phyloP scores from a whole-genome alignment of 768 basidiomycete genomes.

The Lentinula aciculospora region DNA sequence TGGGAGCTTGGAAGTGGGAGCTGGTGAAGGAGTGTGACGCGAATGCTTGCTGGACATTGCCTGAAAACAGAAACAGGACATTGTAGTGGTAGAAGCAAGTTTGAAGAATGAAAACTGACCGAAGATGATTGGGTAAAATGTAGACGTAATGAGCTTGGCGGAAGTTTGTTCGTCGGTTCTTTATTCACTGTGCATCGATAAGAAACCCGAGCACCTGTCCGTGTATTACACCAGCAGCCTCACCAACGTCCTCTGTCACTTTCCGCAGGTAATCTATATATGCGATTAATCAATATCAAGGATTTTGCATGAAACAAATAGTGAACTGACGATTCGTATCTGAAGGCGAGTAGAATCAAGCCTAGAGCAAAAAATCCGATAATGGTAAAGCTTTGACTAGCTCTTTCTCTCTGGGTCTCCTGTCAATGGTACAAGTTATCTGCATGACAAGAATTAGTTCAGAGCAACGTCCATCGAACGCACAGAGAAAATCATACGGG shows the following conservation, averaged over 20 bases:
- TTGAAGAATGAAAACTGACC: neutral
- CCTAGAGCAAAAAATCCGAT: neutral
- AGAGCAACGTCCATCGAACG: neutral
- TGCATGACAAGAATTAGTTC: neutral
- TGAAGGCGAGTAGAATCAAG: neutral
- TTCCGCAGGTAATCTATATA: constrained; percentile 1
- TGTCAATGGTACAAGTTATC: constrained; percentile 3
- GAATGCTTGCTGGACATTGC: constrained; percentile 42
- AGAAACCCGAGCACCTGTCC: neutral
- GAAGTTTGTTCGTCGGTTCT: neutral
- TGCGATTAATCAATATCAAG: neutral
- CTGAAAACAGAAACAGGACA: constrained; percentile 3
- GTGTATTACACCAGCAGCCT: neutral
- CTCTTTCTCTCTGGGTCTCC: neutral
- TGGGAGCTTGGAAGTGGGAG: constrained; percentile 51
- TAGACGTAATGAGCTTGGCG: constrained; percentile 8
- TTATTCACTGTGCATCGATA: constrained; percentile 3
- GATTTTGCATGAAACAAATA: neutral
- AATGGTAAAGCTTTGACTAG: neutral
- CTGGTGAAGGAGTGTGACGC: constrained; percentile 35
- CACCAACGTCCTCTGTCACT: neutral
- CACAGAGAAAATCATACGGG: neutral
- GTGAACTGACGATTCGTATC: neutral
- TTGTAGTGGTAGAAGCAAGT: neutral
- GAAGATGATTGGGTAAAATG: neutral